Evolutionary conservation across 805 yeast genomes (phyloP).

Genomic region (Suhomyces sp.): DNA sequence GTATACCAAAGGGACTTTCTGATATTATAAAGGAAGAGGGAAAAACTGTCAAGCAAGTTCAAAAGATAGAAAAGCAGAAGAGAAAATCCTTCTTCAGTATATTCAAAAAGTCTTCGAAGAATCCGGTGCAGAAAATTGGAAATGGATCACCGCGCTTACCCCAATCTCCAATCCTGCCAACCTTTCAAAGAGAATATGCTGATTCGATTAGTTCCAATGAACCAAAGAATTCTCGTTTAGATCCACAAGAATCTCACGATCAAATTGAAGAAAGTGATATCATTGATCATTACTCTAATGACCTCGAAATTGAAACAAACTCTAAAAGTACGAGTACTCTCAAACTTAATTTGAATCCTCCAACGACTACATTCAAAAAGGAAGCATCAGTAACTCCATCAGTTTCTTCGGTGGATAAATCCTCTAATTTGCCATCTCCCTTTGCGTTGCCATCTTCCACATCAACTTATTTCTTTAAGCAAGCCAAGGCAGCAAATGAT

Average conservation of each 20-base stretch:
- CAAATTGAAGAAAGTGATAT: no score
- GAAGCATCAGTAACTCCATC: conserved; percentile 14
- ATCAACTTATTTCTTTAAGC: conserved; percentile 40
- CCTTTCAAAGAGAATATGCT: no score
- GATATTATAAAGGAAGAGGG: conserved; percentile 11
- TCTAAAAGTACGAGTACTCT: background rate
- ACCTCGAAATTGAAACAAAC: no score
- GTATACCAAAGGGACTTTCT: conserved; percentile 14
- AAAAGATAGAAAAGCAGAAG: conserved; percentile 11
- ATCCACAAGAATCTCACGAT: no score
- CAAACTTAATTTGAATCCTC: background rate
- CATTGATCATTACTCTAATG: no score
- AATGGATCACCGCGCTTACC: conserved; percentile 13
- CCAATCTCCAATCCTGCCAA: conserved; percentile 13
- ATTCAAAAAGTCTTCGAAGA: conserved; percentile 29
- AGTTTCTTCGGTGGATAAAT: conserved; percentile 12
- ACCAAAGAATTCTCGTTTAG: no score
- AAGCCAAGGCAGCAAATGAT: conserved; percentile 17
- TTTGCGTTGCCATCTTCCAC: conserved; percentile 48
- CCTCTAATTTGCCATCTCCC: conserved; percentile 33
- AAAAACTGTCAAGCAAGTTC: conserved; percentile 3
- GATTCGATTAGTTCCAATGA: no score
- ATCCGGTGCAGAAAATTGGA: conserved; percentile 1
- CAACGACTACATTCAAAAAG: conserved; percentile 8
- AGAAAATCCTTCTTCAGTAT: conserved; percentile 36